Conservation (phyloP, 164 flowering plant species). For the Berberis vulgaris region DNA sequence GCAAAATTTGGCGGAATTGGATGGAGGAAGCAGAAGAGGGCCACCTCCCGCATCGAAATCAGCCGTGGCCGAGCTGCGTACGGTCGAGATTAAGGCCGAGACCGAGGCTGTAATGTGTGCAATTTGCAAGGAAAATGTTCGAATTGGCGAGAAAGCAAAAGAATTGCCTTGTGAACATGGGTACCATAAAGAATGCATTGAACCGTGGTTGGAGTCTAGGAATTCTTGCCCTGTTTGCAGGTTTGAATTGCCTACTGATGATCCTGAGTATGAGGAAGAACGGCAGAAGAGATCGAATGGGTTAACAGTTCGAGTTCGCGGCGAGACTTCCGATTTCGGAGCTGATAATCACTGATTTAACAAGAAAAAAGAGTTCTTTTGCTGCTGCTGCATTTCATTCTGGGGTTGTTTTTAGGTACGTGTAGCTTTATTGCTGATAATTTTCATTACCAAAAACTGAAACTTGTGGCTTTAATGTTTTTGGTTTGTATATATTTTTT, state of each 20-base stretch:
- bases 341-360: too few species aligned
- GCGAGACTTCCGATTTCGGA: too few species aligned
- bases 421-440: too few species aligned
- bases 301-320: too few species aligned
- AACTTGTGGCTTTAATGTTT: too few species aligned
- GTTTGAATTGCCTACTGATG: conserved; percentile 77
- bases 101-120: conserved; percentile 44
- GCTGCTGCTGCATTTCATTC: too few species aligned
- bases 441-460: too few species aligned
- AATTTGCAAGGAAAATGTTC: conserved; percentile 54
- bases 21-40: conserved; percentile 49
- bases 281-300: conserved; percentile 22
- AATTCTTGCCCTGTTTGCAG: conserved; percentile 84
- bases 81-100: conserved; percentile 28
- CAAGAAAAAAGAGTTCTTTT: too few species aligned
- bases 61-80: conserved; percentile 34
- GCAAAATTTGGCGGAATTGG: conserved; percentile 69
- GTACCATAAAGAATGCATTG: conserved; percentile 77
- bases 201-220: conserved; percentile 63
- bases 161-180: conserved; percentile 76
- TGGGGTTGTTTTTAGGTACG: too few species aligned
- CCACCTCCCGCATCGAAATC: conserved; percentile 73
- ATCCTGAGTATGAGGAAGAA: conserved; percentile 70
- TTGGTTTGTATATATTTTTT: too few species aligned
- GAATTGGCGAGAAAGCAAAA: conserved; percentile 44